phyloP scores from a whole-genome alignment of 305 asterid species.

The Coffea humblotiana region DNA sequence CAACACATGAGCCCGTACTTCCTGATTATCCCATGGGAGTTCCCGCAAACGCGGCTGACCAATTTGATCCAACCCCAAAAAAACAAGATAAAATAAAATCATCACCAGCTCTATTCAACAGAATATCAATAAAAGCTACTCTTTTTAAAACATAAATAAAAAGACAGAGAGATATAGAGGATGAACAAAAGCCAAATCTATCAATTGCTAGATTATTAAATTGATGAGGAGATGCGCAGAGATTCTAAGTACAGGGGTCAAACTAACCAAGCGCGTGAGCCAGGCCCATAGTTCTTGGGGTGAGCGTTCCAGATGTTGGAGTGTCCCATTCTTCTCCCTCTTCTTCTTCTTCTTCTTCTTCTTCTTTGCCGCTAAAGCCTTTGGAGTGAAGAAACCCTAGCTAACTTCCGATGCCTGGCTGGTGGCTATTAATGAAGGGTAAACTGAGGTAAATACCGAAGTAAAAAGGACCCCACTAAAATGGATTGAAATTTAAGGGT shows the following conservation, averaged over 20 bases:
- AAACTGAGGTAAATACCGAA: too few species aligned
- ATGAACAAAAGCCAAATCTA: neutral
- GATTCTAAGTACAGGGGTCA: neutral
- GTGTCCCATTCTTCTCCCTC: slow-evolving; percentile 25
- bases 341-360: slow-evolving; percentile 1
- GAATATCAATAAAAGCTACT: neutral
- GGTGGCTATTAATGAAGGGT: too few species aligned
- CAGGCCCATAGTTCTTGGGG: slow-evolving; percentile 41
- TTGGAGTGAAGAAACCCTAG: neutral
- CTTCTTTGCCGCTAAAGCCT: too few species aligned
- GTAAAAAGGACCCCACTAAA: too few species aligned
- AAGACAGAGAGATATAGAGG: too few species aligned
- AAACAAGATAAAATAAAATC: neutral
- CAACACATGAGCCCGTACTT: slow-evolving; percentile 40
- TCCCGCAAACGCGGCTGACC: slow-evolving; percentile 23
- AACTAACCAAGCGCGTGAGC: slow-evolving; percentile 34
- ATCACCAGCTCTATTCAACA: neutral
- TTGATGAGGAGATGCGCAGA: neutral
- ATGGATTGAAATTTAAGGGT: too few species aligned
- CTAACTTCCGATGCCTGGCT: neutral
- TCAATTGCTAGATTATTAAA: too few species aligned
- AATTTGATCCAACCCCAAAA: neutral
- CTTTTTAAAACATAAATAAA: too few species aligned
- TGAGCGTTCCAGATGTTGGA: slow-evolving; percentile 40
- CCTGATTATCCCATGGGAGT: slow-evolving; percentile 39